Base-by-base conservation (phyloP, 768 basidiomycete genomes). In the Terana coerulea region DNA sequence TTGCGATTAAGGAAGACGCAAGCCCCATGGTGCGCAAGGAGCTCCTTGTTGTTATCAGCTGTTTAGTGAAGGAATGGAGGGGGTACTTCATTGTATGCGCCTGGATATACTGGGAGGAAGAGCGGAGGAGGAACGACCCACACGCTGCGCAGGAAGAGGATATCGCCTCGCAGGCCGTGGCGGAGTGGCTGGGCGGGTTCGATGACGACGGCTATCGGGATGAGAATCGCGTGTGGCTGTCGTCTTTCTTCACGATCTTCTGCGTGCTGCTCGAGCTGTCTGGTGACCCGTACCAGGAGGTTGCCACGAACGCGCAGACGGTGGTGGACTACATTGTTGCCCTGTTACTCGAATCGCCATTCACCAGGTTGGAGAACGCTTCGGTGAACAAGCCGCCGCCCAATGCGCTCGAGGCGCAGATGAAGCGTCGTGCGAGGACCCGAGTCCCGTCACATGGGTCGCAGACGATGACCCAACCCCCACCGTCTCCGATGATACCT, bases 21-120 rank as follows among this genome's bases (percentile, higher is more conserved):
- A 92, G 90, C 52, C 95, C 97, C 0, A 91, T 97, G 86, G 95
- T 95, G 10, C 76, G 95, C 52, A 97, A 97, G 69, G 97, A 98
- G 66, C 74, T 98, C 19, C 75, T 98, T 29, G 80, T 98, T 33
- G 77, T 98, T 33, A 83, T 98, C 50, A 94, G 91, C 62, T 92
- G 90, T 61, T 74, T 98, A 19, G 94, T 95, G 31, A 89, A 93
- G 66, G 95, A 98, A 66, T 98, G 95, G 91, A 75, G 93, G 50
- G 97, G 95, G 6, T 91, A 91, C 72, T 93, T 98, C 60, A 91
- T 95, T 42, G 83, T 94, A 33, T 97, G 95, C 55, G 94, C 95
- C 1, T 98, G 95, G 95, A 72, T 92, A 8, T 95, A 97, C 64
- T 91, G 91, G 84, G 94, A 97, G 63, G 91, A 95, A 65, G 90